phyloP scores from a whole-genome alignment of 73 alveolate genomes.

The Uronychia setigera region DNA sequence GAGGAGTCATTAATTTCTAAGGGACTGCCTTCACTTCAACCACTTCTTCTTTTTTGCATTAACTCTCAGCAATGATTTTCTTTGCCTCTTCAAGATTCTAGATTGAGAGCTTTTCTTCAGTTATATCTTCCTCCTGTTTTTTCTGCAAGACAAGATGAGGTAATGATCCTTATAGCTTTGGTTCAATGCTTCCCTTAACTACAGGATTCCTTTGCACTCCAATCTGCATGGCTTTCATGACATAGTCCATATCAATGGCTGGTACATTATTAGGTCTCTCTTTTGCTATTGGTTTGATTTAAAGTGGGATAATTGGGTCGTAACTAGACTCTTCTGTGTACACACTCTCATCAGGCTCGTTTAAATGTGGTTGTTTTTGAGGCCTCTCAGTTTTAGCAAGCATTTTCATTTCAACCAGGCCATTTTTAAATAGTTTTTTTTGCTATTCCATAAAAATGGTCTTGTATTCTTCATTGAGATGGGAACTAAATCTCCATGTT shows the following conservation, averaged over 20 bases:
- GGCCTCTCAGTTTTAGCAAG: background rate
- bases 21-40: no score
- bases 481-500: slow-evolving; percentile 53
- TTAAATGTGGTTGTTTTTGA: background rate
- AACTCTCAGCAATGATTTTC: background rate
- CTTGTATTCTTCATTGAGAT: slow-evolving; percentile 55
- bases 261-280: background rate
- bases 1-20: no score
- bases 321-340: background rate
- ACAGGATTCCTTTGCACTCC: background rate
- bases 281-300: background rate
- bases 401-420: background rate
- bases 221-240: background rate
- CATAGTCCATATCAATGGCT: background rate
- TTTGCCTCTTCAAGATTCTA: background rate
- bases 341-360: background rate
- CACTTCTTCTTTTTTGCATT: background rate
- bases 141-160: slow-evolving; percentile 2
- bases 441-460: slow-evolving; percentile 50
- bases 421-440: background rate
- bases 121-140: background rate
- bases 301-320: background rate
- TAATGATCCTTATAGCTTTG: background rate
- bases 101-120: background rate
- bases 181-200: background rate